Evolutionary conservation across 1,139 yeast species (phyloP), one percentile per base, ranked within the genome.

Genomic region (Candida buenavistaensis): DNA sequence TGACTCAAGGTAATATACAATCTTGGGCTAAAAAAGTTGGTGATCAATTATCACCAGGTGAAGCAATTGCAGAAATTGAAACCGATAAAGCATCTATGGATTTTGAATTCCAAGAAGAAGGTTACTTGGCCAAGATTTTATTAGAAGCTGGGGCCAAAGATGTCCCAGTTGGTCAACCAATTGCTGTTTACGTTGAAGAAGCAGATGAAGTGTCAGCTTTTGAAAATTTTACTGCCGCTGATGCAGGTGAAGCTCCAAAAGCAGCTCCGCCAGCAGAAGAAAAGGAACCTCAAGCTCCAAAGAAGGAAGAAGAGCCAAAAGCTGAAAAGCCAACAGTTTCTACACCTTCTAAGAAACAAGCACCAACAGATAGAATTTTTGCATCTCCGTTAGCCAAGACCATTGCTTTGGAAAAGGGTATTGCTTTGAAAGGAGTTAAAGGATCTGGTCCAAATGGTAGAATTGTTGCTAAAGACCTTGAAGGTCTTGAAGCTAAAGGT

Each of bases 1-100:
- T 92, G 98, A 85, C 96, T 43, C 92, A 85, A 59, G 98, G 98
- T 59, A 83, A 80, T 60, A 72, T 92, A 47, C 92, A 90, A 32
- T 72, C 78, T 41, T 92, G 97, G 97, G 76, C 80, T 56, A 90
- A 89, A 70, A 67, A 77, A 35, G 88, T 82, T 34, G 98, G 98
- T 55, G 97, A 92, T 58, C 66, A 78, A 62, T 78, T 92, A 50
- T 52, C 74, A 17, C 94, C 97, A 19, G 97, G 98, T 62, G 97
- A 90, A 58, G 82, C 94, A 37, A 78, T 92, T 51, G 97, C 96
- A 39, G 98, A 92, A 65, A 84, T 92, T 48, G 98, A 92, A 70
- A 92, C 99, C 48, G 99, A 92, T 64, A 92, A 92, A 74, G 98
- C 99, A 39, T 84, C 90, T 46, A 92, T 92, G 96, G 99, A 94